Conservation (phyloP, 2,329 filamentous ascomycete genomes). For the Cadophora sp. region DNA sequence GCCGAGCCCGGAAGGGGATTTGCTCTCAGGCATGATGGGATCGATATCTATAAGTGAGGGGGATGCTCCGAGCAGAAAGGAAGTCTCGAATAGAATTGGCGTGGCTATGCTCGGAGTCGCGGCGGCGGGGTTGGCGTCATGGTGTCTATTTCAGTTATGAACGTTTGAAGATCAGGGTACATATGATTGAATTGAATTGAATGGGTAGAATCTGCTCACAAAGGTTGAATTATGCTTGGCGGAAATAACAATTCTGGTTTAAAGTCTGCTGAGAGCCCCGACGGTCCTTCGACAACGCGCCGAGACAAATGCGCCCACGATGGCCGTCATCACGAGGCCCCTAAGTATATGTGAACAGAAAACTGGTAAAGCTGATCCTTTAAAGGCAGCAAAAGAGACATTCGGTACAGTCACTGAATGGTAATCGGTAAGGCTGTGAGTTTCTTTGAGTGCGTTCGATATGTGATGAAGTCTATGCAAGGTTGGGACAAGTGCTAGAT, state of each 20-base stretch:
- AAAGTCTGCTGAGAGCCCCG: too few species aligned
- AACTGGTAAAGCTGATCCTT: too few species aligned
- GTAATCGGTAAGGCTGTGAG: too few species aligned
- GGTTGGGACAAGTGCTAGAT: too few species aligned
- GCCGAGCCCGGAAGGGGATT: conserved; percentile 14
- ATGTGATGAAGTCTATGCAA: too few species aligned
- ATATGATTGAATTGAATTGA: not conserved
- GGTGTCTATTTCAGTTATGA: conserved; percentile 12
- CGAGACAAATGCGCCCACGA: too few species aligned
- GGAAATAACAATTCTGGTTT: not conserved
- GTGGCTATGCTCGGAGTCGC: not conserved
- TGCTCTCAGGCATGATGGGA: conserved; percentile 4
- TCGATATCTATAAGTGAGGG: conserved; percentile 8
- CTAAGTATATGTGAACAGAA: too few species aligned
- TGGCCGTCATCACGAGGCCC: too few species aligned
- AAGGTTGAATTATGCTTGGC: not conserved
- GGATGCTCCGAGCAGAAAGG: not conserved
- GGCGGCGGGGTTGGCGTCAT: not conserved
- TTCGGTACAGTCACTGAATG: too few species aligned
- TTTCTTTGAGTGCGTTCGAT: too few species aligned
- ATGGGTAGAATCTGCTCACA: conserved; percentile 4
- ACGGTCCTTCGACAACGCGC: too few species aligned
- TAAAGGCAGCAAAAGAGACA: too few species aligned
- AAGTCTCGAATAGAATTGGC: not conserved
- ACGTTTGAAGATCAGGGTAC: not conserved